Base-by-base conservation (phyloP, 495 filamentous ascomycete genomes). In the Xylaria palmicola region DNA sequence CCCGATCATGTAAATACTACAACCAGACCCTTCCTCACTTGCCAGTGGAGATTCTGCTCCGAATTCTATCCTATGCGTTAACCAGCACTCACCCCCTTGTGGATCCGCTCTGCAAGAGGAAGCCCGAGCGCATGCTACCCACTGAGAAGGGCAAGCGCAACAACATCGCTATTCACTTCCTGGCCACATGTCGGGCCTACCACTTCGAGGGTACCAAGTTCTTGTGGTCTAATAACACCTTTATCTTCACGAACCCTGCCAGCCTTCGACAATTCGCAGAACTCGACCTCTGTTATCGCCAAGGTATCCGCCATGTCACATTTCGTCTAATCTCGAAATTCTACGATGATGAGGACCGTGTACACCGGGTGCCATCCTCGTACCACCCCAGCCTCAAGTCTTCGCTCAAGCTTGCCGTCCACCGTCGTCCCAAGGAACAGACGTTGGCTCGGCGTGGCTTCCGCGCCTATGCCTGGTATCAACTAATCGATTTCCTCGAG, bases 391-490 rank as follows among this genome's bases (percentile, higher is more conserved):
- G 71, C 53, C 62, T 72, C 20, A 70, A 63, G 56, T 72, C 64
- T 34, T 54, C 65, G 6, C 55, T 77, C 36, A 66, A 54, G 19
- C 56, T 81, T 6, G 68, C 60, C 9, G 56, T 75, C 0, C 58
- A 68, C 27, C 68, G 50, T 15, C 75, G 77, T 10, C 64, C 67
- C 17, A 69, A 71, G 49, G 76, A 77, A 36, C 54, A 68, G 4
- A 69, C 59, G 9, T 53, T 76, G 13, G 69, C 73, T 27, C 73
- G 72, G 10, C 66, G 65, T 40, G 79, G 79, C 10, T 77, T 80
- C 47, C 75, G 77, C 13, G 72, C 74, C 53, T 82, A 82, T 53
- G 70, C 74, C 29, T 82, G 79, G 79, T 68, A 72, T 40, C 79
- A 81, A 58, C 52, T 78, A 19, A 59, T 72, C 6, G 79, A 81